phyloP scores from a whole-genome alignment of 192 early-diverging fungal genomes.

The Umbelopsis vinacea region DNA sequence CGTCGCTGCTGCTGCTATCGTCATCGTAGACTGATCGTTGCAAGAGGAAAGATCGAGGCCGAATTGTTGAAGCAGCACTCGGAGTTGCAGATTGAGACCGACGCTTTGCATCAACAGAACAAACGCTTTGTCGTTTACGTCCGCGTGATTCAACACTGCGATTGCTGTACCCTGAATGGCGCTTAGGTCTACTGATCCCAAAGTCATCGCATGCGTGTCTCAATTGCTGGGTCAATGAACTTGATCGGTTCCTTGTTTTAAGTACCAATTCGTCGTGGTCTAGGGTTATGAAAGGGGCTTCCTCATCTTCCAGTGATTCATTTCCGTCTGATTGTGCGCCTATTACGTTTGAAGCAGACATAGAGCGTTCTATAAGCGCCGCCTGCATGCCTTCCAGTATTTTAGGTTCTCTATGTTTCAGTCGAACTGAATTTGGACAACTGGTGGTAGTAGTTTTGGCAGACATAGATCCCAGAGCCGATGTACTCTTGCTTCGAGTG shows the following conservation, averaged over 20 bases:
- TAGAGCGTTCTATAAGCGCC: neutral
- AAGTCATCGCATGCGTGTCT: neutral
- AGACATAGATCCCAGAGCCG: neutral
- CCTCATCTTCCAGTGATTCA: neutral
- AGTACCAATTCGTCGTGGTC: neutral
- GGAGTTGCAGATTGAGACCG: slow-evolving; percentile 10
- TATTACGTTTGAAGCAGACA: slow-evolving; percentile 15
- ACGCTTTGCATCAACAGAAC: slow-evolving; percentile 8
- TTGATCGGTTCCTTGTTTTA: neutral
- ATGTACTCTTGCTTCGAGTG: slow-evolving; percentile 9
- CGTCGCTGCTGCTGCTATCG: slow-evolving; percentile 14
- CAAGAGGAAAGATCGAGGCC: neutral
- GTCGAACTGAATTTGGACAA: slow-evolving; percentile 1
- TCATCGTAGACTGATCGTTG: slow-evolving; percentile 4
- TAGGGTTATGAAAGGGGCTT: neutral
- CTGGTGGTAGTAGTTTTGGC: neutral
- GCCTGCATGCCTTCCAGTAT: slow-evolving; percentile 6
- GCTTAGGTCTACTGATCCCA: neutral
- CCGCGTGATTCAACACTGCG: neutral
- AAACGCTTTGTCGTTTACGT: slow-evolving; percentile 6
- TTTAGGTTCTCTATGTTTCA: neutral
- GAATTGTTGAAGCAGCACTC: slow-evolving; percentile 4
- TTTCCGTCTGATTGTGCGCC: slow-evolving; percentile 8
- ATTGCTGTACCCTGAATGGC: neutral
- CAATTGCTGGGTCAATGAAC: neutral